Percentiles rank a stretch among this genome's conserved stretches.
These are phyloP conservation scores for Apiospora kogelbergensis DNA, from an alignment of 2,329 filamentous ascomycete species.

Conservation along the genomic window DNA sequence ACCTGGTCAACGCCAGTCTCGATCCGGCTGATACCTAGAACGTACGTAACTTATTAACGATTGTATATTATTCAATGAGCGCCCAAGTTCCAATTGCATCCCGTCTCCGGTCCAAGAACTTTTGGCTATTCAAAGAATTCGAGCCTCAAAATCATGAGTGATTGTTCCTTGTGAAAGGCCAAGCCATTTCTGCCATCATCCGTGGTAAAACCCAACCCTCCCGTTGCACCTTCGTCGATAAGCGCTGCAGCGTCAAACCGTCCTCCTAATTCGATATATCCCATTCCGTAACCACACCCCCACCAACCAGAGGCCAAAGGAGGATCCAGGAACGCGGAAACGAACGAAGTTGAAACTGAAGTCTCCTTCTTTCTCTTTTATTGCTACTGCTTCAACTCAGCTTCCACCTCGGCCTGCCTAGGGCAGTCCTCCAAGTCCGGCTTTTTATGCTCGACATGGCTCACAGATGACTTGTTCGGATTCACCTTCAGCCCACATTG, in stretches of 20 bases:
- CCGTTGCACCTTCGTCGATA: constrained; percentile 1
- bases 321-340: constrained; percentile 5
- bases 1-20: constrained; percentile 18
- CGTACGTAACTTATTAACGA: constrained; percentile 16
- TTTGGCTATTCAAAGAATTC: constrained; percentile 13
- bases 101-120: constrained; percentile 12
- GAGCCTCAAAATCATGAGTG: neutral
- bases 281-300: constrained; percentile 2
- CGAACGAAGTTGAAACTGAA: constrained; percentile 4
- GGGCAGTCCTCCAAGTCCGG: neutral
- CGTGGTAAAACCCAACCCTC: neutral
- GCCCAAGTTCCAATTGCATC: constrained; percentile 17
- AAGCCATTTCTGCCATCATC: constrained; percentile 2
- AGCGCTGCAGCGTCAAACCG: neutral
- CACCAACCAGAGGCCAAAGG: constrained; percentile 6
- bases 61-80: constrained; percentile 17
- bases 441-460: constrained; percentile 14
- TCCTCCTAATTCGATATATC: constrained; percentile 1
- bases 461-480: constrained; percentile 13
- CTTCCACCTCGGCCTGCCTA: neutral
- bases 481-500: constrained; percentile 1
- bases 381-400: neutral
- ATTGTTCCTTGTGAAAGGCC: neutral
- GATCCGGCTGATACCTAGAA: constrained; percentile 17
- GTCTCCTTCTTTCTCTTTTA: neutral